Evolutionary conservation across 108 stramenopile genomes (phyloP).

Genomic region (Cyclotella atomus): DNA sequence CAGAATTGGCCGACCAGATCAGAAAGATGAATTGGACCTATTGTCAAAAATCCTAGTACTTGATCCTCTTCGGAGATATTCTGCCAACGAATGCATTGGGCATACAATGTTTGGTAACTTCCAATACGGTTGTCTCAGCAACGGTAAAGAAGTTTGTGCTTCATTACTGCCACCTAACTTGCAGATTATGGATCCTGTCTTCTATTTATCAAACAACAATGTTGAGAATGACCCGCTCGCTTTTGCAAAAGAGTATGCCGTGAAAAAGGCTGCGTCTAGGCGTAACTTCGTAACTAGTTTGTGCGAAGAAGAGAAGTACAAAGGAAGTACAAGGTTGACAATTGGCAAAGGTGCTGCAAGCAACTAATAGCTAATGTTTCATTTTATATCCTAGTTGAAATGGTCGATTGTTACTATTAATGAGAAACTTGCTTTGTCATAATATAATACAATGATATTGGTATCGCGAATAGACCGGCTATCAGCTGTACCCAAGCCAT

Average conservation of each 20-base stretch:
- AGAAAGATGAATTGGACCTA: constrained; percentile 34
- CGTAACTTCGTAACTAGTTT: neutral
- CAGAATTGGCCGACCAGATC: constrained; percentile 40
- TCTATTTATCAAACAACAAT: constrained; percentile 13
- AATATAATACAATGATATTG: constrained; percentile 49
- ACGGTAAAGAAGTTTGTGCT: neutral
- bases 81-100: constrained; percentile 53
- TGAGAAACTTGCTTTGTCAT: neutral
- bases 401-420: neutral
- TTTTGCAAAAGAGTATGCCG: constrained; percentile 34
- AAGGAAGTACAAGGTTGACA: neutral
- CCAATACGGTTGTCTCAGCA: neutral
- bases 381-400: neutral
- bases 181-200: constrained; percentile 22
- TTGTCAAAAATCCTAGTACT: constrained; percentile 49
- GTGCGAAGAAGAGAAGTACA: neutral
- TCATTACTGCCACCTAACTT: constrained; percentile 23
- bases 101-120: constrained; percentile 35
- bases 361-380: too few species aligned
- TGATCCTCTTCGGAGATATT: constrained; percentile 61
- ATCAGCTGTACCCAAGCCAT: constrained; percentile 46
- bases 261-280: constrained; percentile 23
- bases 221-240: constrained; percentile 23
- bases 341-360: neutral
- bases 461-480: constrained; percentile 54